phyloP scores from a whole-genome alignment of 139 green algal species.

The Chlorokybus atmophyticus region DNA sequence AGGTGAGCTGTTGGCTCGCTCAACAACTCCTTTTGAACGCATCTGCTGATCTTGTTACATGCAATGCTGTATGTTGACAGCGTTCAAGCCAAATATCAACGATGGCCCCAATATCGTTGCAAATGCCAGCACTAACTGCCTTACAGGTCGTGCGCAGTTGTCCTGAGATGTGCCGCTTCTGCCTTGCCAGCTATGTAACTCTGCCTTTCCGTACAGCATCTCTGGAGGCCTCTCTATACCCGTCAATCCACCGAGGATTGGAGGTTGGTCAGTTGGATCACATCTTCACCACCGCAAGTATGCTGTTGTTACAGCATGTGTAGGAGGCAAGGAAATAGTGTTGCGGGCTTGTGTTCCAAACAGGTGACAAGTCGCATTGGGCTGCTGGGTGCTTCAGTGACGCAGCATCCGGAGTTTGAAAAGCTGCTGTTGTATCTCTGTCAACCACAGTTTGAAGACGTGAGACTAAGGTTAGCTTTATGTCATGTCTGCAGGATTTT shows the following conservation, averaged over 20 bases:
- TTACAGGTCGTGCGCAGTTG: slow-evolving; percentile 34
- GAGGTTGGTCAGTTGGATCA: too few relatives aligned
- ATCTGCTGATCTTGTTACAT: too few relatives aligned
- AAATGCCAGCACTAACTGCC: too few relatives aligned
- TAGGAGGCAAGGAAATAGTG: too few relatives aligned
- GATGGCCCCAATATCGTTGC: too few relatives aligned
- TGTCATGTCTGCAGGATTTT: too few relatives aligned
- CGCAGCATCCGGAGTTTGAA: slow-evolving; percentile 41
- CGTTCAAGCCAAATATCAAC: too few relatives aligned
- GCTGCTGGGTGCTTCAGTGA: slow-evolving; percentile 39
- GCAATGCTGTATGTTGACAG: too few relatives aligned
- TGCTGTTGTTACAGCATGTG: too few relatives aligned
- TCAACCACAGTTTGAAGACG: slow-evolving; percentile 23
- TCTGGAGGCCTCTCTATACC: slow-evolving; percentile 35
- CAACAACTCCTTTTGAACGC: too few relatives aligned
- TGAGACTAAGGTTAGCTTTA: slow-evolving; percentile 29
- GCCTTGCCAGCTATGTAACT: slow-evolving; percentile 37
- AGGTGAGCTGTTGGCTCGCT: slow-evolving; percentile 19
- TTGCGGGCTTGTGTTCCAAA: background rate
- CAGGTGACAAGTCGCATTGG: slow-evolving; percentile 33
- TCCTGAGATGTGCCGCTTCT: slow-evolving; percentile 46
- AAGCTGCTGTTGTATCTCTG: slow-evolving; percentile 33
- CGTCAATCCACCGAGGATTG: slow-evolving; percentile 31
- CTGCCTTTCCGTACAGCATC: slow-evolving; percentile 36
- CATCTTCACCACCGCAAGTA: too few relatives aligned